Percentiles rank a stretch among this genome's conserved stretches.
phyloP scores from a whole-genome alignment of 805 yeast species.

The Zygosaccharomyces rouxii region DNA sequence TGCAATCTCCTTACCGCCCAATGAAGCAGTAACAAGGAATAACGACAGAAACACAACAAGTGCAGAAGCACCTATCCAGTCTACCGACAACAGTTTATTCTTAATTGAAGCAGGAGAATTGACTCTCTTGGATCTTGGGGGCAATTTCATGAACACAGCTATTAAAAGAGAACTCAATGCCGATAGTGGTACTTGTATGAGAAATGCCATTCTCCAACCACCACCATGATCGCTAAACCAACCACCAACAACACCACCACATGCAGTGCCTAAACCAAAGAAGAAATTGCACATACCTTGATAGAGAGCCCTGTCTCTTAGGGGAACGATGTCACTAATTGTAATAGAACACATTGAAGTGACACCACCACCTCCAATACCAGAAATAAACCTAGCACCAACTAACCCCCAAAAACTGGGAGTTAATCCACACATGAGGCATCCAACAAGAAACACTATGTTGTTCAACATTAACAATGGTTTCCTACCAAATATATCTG shows the following conservation, averaged over 20 bases:
- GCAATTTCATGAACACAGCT: slow-evolving; percentile 37
- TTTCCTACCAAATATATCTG: slow-evolving; percentile 70
- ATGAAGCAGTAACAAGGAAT: slow-evolving; percentile 47
- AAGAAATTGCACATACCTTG: slow-evolving; percentile 79
- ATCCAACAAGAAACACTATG: slow-evolving; percentile 52
- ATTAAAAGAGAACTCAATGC: slow-evolving; percentile 46
- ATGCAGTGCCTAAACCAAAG: slow-evolving; percentile 71
- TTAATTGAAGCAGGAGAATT: neutral
- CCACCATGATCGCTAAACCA: slow-evolving; percentile 43
- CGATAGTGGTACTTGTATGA: slow-evolving; percentile 50
- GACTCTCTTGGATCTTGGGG: slow-evolving; percentile 30
- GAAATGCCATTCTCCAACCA: slow-evolving; percentile 67
- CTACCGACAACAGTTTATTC: slow-evolving; percentile 39
- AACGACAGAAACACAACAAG: slow-evolving; percentile 44
- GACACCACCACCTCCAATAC: slow-evolving; percentile 89
- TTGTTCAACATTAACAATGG: slow-evolving; percentile 49
- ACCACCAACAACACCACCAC: slow-evolving; percentile 68
- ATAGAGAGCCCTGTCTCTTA: slow-evolving; percentile 71
- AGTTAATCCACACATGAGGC: slow-evolving; percentile 51
- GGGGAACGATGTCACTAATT: slow-evolving; percentile 71
- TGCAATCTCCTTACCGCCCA: slow-evolving; percentile 48
- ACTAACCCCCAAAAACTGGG: slow-evolving; percentile 46
- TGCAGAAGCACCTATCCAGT: slow-evolving; percentile 47
- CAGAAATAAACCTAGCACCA: slow-evolving; percentile 62
- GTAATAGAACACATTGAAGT: slow-evolving; percentile 69